A percentile compares a stretch with the other conserved stretches of the same genome.
Conservation (phyloP, 2,329 filamentous ascomycete genomes). For the Neofusicoccum parvum region DNA sequence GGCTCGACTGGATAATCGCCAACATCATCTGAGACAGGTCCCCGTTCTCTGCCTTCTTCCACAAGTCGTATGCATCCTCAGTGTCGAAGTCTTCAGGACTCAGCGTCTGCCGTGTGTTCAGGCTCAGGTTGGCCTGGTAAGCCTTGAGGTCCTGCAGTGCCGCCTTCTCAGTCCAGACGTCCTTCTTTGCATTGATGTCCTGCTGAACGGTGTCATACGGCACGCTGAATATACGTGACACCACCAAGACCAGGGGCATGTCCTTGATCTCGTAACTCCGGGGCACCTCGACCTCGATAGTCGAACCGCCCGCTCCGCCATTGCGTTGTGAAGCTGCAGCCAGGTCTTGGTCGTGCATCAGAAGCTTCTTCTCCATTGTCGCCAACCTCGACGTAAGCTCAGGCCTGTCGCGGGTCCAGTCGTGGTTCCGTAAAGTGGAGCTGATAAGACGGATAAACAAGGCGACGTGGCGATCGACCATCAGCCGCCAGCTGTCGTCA, state of each 20-base stretch:
- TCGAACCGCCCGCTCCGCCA: constrained; percentile 61
- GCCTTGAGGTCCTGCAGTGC: constrained; percentile 89
- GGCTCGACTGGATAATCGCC: constrained; percentile 82
- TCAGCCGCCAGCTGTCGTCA: constrained; percentile 86
- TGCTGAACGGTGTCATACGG: constrained; percentile 78
- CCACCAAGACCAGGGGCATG: constrained; percentile 89
- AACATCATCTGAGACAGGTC: constrained; percentile 93
- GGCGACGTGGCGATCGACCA: constrained; percentile 92
- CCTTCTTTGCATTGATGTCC: constrained; percentile 81
- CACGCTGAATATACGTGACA: constrained; percentile 83
- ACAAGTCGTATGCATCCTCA: constrained; percentile 83
- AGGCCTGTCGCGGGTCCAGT: constrained; percentile 80
- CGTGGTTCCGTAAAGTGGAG: constrained; percentile 77
- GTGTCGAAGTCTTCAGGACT: constrained; percentile 85
- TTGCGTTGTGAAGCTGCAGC: constrained; percentile 62
- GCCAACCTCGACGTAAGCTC: constrained; percentile 79
- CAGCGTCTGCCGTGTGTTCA: constrained; percentile 75
- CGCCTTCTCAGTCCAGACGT: constrained; percentile 86
- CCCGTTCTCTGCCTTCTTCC: constrained; percentile 87
- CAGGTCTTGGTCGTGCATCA: constrained; percentile 91
- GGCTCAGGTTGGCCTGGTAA: constrained; percentile 86
- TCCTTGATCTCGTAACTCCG: constrained; percentile 93
- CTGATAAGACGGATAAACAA: constrained; percentile 88
- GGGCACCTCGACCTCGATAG: constrained; percentile 79
- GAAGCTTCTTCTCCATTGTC: constrained; percentile 87